A percentile compares a stretch with the other conserved stretches of the same genome.
Conservation (phyloP, 83 land plant species). For the Picea mariana region DNA sequence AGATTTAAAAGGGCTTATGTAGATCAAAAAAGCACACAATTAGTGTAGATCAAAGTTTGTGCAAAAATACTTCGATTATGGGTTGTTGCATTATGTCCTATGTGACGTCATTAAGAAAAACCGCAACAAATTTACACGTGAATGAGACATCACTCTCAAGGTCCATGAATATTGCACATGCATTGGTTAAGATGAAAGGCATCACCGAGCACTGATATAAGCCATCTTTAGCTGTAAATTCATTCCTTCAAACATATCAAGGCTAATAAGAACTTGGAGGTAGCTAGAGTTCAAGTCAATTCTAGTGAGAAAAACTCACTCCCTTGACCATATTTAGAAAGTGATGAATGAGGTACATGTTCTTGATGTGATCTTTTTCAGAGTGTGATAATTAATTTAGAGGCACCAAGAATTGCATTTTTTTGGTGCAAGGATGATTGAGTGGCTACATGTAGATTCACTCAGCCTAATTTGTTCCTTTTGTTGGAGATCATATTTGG, state of each 20-base stretch:
- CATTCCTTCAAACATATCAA: background rate
- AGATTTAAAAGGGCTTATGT: background rate
- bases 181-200: background rate
- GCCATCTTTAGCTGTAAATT: too few species aligned
- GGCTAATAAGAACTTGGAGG: background rate
- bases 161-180: background rate
- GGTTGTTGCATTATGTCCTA: background rate
- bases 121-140: background rate
- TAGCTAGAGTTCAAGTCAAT: too few species aligned
- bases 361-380: too few species aligned
- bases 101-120: background rate
- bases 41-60: background rate
- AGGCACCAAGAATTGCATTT: background rate
- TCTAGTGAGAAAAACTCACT: background rate
- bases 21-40: background rate
- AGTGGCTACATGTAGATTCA: background rate
- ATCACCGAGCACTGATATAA: background rate
- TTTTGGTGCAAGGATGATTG: background rate
- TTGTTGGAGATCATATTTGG: too few species aligned
- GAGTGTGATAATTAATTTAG: background rate
- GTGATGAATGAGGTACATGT: background rate
- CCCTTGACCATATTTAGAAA: too few species aligned
- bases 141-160: background rate
- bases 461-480: background rate
- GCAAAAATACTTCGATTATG: background rate